Evolutionary conservation across 2,329 filamentous ascomycete species (phyloP).

Genomic region (Botrytis medusae): DNA sequence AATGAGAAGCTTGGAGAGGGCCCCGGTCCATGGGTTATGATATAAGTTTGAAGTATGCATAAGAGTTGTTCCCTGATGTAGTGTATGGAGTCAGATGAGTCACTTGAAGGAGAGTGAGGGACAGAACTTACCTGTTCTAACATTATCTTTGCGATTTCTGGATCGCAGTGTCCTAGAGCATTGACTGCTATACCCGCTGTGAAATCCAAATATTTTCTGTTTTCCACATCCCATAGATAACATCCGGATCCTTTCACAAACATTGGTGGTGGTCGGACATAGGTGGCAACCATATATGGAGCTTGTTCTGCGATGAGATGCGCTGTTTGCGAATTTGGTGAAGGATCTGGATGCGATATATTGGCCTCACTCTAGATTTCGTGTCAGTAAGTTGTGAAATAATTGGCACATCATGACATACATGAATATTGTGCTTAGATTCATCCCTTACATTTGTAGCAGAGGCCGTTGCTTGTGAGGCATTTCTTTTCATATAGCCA

Average conservation of each 20-base stretch:
- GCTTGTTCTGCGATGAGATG: slow-evolving; percentile 72
- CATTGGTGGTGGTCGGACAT: slow-evolving; percentile 84
- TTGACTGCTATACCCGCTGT: slow-evolving; percentile 97
- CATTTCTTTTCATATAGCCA: slow-evolving; percentile 35
- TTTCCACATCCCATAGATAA: slow-evolving; percentile 87
- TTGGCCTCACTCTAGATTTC: slow-evolving; percentile 37
- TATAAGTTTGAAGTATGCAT: slow-evolving; percentile 95
- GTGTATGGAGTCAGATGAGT: slow-evolving; percentile 11
- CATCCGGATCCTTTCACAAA: slow-evolving; percentile 86
- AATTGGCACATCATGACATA: slow-evolving; percentile 28
- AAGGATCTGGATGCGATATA: slow-evolving; percentile 70
- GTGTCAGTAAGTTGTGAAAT: slow-evolving; percentile 23
- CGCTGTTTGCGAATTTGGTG: slow-evolving; percentile 70
- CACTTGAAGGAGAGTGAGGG: background rate
- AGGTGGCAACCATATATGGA: slow-evolving; percentile 94
- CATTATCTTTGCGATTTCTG: slow-evolving; percentile 72
- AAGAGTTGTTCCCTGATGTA: slow-evolving; percentile 63
- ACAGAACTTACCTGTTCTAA: slow-evolving; percentile 64
- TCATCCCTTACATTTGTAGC: slow-evolving; percentile 42
- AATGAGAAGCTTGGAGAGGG: slow-evolving; percentile 81
- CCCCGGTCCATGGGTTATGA: slow-evolving; percentile 93
- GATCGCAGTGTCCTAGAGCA: slow-evolving; percentile 85
- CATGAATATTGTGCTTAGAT: slow-evolving; percentile 42
- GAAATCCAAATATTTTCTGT: slow-evolving; percentile 87
- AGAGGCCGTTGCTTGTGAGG: slow-evolving; percentile 40